Base-by-base conservation (phyloP, 108 stramenopile genomes). In the Seminavis robusta region DNA sequence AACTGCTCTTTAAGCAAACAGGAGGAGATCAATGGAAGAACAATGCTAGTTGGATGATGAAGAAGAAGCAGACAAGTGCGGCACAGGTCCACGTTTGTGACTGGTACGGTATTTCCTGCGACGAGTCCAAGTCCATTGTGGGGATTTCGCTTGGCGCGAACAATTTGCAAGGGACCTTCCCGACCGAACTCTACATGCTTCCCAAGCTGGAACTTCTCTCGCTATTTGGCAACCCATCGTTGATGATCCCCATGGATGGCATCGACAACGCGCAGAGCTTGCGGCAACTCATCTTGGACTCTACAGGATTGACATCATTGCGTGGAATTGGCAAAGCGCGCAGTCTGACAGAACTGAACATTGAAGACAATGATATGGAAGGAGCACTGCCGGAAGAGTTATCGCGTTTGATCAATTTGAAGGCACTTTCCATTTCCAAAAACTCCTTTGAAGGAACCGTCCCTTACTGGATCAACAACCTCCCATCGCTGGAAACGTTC, bases 311-410 rank as follows among this genome's bases (percentile, higher is more conserved):
- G 10, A 40, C 56, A 39, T 71, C 74, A 19, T 33, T 69, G 5
- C 61, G 57, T 51, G 72, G 77, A 8, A 63, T 76, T 8, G n/a
- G n/a, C n/a, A n/a, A n/a, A n/a, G n/a, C n/a, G n/a, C 57, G 42
- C 8, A 56, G 67, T 6, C 34, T 83, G 28, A 48, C 52, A 28
- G 47, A 43, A 9, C 56, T 83, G 25, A 64, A 61, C 45, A 58
- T 80, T 2, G 63, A 56, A 38, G 34, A 65, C 38, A 83, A 83
- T 52, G 34, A 61, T 6, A 41, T 79, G 17, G 65, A 55, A 39
- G 82, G 81, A 3, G 59, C 56, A 25, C 63, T 83, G 9, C 78
- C 78, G n/a, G 32, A 50, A 20, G 67, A 60, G 36, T 41, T 79
- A 11, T 74, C 69, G 13, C 28, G 38, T 20, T 36, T 65, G n/a